These are phyloP conservation scores for Mycena polygramma DNA, from an alignment of 768 basidiomycete genomes.

Conservation along the genomic window DNA sequence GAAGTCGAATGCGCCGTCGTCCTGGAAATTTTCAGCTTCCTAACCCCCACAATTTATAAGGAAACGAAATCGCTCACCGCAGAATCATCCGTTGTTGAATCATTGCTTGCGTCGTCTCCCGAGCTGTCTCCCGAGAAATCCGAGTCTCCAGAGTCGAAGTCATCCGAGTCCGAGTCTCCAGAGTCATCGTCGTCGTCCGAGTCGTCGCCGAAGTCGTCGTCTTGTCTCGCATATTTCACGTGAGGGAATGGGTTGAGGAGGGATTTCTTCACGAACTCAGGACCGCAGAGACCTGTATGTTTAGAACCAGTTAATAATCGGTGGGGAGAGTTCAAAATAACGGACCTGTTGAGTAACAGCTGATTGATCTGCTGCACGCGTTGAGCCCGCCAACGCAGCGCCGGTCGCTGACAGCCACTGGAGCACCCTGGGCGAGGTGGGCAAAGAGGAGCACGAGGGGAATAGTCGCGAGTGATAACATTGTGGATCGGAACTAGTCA, in stretches of 20 bases:
- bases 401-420: slow-evolving; percentile 26
- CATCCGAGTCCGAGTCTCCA: slow-evolving; percentile 3
- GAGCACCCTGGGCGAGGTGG: slow-evolving; percentile 21
- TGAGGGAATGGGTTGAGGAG: not conserved
- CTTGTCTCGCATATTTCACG: slow-evolving; percentile 28
- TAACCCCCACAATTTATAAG: not conserved
- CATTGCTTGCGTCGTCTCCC: not conserved
- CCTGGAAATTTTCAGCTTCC: slow-evolving; percentile 1
- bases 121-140: not conserved
- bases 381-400: slow-evolving; percentile 31
- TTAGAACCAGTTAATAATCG: not conserved
- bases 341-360: slow-evolving; percentile 25
- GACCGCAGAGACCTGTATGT: slow-evolving; percentile 19
- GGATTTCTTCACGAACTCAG: slow-evolving; percentile 11
- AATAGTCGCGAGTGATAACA: slow-evolving; percentile 19
- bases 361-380: slow-evolving; percentile 21
- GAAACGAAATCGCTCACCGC: not conserved
- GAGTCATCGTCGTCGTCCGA: not conserved
- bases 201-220: slow-evolving; percentile 22
- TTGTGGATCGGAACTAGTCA: slow-evolving; percentile 3
- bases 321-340: not conserved
- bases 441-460: slow-evolving; percentile 27
- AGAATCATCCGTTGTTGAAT: not conserved
- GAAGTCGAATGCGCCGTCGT: not conserved
- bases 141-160: not conserved